Base-by-base conservation (phyloP, 1,284 basidiomycete genomes). In the Calocybe gambosa region DNA sequence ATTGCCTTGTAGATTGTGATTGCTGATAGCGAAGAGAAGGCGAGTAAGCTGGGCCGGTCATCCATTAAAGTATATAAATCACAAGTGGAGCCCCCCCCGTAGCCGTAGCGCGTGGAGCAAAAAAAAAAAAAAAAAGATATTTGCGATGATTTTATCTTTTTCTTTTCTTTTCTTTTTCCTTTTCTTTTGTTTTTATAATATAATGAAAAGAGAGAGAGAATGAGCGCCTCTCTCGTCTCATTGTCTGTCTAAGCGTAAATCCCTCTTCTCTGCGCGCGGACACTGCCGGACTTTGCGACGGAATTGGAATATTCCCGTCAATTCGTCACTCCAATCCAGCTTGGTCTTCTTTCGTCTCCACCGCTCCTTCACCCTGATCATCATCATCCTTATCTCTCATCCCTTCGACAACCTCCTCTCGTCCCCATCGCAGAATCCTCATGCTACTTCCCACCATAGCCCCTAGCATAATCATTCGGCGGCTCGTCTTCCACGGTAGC, bases 381-480 rank as follows among this genome's bases (percentile, higher is more conserved):
- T 50, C 38, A 19, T 28, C 45, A 45, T 50, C 38, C 43, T 50
- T 54, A 51, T 50, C 54, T 47, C 50, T 58, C 52, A 63, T 57
- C 57, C 69, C 57, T 49, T 65, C 61, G 38, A 63, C 47, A 45
- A 62, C 28, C 46, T 47, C 34, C 29, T 45, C 49, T 45, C 54
- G 53, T 46, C 61, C 69, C 70, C 69, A 73, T 15, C 75, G 69
- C 57, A 85, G 62, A 44, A 69, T 59, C 39, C 73, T 69, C 68
- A 87, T 70, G 43, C 67, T 65, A 7, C 64, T 62, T 39, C 84
- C 86, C 46, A 78, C 69, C 47, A 72, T 50, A 29, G 70, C 53
- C 29, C 79, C 85, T 33, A 86, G 65, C 49, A 70, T 55, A 50
- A 79, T 44, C 19, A 74, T 72, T 51, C 77, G 75, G 43, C 67